Evolutionary conservation across 192 early-diverging fungal genomes (phyloP), one percentile per base, ranked within the genome.

Genomic region (Coemansia sp.): DNA sequence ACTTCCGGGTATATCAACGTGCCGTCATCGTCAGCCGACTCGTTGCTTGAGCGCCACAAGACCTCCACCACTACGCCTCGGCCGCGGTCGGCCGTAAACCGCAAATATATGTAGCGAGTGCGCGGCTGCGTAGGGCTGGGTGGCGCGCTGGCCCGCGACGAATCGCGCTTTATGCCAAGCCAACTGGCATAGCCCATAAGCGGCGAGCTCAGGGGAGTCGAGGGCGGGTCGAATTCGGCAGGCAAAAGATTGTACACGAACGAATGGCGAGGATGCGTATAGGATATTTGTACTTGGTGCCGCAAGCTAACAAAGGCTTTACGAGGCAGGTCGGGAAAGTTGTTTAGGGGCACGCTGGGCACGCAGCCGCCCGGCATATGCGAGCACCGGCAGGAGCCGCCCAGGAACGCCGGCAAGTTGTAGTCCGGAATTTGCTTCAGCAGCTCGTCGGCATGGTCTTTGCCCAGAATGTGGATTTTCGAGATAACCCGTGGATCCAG

Each of bases 361-460:
- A 69, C 64, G 38, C 82, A 88, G 40, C 85, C 85, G 45, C 88
- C 89, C 11, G 83, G 78, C 79, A 89, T 86, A 56, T 89, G 88
- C 36, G 76, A 76, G 63, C 88, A 91, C 12, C 74, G 81, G 37
- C 90, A 91, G 10, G 63, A 55, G 23, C 90, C 90, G 20, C 90
- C 90, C 17, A 91, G 59, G 30, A 88, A 88, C 15, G 66, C 44
- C 11, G 90, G 90, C 16, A 91, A 57, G 39, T 84, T 89, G 42
- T 88, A 81, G 4, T 81, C 71, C 10, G 79, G 65, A 11, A 91
- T 84, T 59, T 89, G 80, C 10, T 84, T 60, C 31, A 89, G 62
- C 48, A 91, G 68, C 10, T 72, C 50, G 11, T 68, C 44, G 32
- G 85, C 58, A 50, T 81, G 85, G 49, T 86, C 84, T 40, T 71